A percentile compares a stretch with the other conserved stretches of the same genome.
Conservation (phyloP, 768 basidiomycete genomes). For the Boletus rubroflammeus region DNA sequence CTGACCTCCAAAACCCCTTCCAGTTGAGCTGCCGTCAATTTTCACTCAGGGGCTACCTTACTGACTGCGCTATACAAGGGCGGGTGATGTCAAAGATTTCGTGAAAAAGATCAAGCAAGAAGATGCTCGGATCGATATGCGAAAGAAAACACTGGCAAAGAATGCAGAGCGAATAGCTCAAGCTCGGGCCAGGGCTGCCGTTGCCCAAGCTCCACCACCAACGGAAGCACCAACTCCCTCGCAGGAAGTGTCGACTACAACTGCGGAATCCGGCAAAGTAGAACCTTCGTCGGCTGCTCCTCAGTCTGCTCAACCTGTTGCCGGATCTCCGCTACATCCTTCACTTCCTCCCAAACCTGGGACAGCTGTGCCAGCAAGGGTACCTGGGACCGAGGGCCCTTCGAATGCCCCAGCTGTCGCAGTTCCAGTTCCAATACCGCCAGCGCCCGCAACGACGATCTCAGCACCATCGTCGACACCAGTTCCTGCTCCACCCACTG, state of each 20-base stretch:
- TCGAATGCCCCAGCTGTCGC: conserved; percentile 16
- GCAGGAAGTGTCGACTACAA: conserved; percentile 15
- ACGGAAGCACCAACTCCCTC: conserved; percentile 18
- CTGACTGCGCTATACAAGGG: conserved; percentile 36
- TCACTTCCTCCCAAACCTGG: conserved; percentile 73
- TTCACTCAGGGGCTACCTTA: background rate
- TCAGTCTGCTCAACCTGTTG: conserved; percentile 5
- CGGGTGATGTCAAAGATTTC: conserved; percentile 73
- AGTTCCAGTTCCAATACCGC: conserved; percentile 7
- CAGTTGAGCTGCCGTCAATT: conserved; percentile 44
- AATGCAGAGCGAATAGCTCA: conserved; percentile 37
- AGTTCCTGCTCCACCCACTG: conserved; percentile 32
- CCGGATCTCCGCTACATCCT: conserved; percentile 54
- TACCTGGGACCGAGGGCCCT: conserved; percentile 33
- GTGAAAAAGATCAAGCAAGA: conserved; percentile 67
- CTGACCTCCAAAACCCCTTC: conserved; percentile 63
- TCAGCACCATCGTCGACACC: conserved; percentile 18
- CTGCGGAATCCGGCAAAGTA: conserved; percentile 19
- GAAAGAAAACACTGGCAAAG: conserved; percentile 40
- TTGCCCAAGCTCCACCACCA: conserved; percentile 17
- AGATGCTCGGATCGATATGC: conserved; percentile 56
- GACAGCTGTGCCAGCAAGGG: conserved; percentile 32
- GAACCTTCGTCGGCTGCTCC: conserved; percentile 9
- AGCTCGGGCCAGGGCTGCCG: conserved; percentile 42
- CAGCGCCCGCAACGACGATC: conserved; percentile 14